Base-by-base conservation (phyloP, 768 basidiomycete species). In the Boletus coccyginus region DNA sequence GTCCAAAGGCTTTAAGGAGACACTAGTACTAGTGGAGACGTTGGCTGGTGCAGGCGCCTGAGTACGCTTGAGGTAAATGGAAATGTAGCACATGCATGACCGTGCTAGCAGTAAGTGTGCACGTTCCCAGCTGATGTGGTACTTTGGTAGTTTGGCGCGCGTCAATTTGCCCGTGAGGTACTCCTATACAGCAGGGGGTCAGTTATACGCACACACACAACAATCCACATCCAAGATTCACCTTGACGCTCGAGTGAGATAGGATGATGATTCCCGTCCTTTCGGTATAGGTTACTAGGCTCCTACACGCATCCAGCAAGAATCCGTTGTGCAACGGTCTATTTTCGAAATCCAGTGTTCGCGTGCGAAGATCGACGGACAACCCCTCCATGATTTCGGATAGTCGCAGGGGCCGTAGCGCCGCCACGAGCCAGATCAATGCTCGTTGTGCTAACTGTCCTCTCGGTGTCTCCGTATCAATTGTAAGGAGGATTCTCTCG, bases 251-350 rank as follows among this genome's bases (percentile, higher is more conserved):
- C 9, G 16, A 42, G 12, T 57, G 54, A n/a, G 56, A 42, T 12
- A 57, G 35, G 9, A 56, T 56, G 9, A 57, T 39, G 2, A 48
- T 11, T 2, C 5, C 54, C 19, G 53, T 56, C n/a, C 43, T 38
- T 36, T 43, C 35, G 16, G 5, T 42, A 13, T 56, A 57, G 3
- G 56, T 56, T 17, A 57, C 46, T 3, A 57, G 21, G 21, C 53
- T 57, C n/a, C 56, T 46, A 19, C 56, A 57, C 1, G 56, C 53
- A 39, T 57, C 53, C 41, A 57, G n/a, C 35, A 56, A 39, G 0
- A 46, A 46, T 10, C 55, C 46, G 16, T 5, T 38, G 10, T 57
- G 56, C 56, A 57, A 56, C 11, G 56, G 56, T 17, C 46, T 29
- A 6, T 44, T 24, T 8, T 49, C 46, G 1, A 3, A 17, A 43